phyloP scores from a whole-genome alignment of 495 filamentous ascomycete genomes.

The Xylaria longipes region DNA sequence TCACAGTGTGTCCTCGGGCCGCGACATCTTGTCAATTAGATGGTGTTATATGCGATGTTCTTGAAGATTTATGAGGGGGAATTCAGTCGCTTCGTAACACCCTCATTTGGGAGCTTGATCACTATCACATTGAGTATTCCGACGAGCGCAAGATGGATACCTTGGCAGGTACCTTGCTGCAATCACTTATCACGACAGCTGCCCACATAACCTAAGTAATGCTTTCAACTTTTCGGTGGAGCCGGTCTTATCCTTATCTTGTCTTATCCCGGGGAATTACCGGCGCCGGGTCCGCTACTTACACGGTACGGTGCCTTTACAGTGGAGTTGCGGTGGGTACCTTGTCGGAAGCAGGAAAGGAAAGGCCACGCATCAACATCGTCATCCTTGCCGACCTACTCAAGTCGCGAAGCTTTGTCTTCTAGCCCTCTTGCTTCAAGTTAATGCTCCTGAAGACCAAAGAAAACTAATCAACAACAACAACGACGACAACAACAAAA shows the following conservation, averaged over 20 bases:
- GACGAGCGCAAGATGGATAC: not conserved
- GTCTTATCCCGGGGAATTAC: conserved; percentile 24
- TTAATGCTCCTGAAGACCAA: not conserved
- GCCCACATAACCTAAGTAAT: conserved; percentile 15
- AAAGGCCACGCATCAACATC: conserved; percentile 19
- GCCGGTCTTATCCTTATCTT: conserved; percentile 35
- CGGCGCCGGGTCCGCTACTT: not conserved
- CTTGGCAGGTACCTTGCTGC: not conserved
- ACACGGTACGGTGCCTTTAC: not conserved
- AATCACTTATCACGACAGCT: not conserved
- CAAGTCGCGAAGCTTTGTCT: not conserved
- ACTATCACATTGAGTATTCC: not conserved
- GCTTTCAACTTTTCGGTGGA: conserved; percentile 28
- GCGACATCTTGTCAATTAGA: conserved; percentile 66
- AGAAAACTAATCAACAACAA: not conserved
- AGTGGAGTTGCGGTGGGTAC: not conserved
- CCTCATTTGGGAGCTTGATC: not conserved
- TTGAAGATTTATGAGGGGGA: conserved; percentile 18
- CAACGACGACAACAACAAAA: not conserved
- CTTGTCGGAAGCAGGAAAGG: conserved; percentile 22
- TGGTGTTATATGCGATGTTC: conserved; percentile 17
- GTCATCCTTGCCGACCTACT: not conserved
- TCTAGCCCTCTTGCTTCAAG: not conserved
- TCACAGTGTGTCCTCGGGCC: conserved; percentile 91
- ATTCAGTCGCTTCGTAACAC: not conserved